Conservation (phyloP, 2,329 filamentous ascomycete species). For the Myriosclerotinia curreyana region DNA sequence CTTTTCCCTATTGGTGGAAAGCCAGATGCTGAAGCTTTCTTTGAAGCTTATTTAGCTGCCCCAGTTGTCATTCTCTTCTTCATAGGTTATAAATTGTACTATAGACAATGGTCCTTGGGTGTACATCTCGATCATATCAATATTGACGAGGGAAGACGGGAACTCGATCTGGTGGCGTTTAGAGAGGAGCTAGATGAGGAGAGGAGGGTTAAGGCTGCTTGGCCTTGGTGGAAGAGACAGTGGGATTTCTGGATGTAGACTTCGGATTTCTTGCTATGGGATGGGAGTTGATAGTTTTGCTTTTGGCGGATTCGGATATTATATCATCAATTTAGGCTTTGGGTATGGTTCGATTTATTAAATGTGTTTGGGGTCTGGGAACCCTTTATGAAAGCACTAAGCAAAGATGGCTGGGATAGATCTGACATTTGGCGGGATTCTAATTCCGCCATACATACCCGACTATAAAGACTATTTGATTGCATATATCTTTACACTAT, state of each 20-base stretch:
- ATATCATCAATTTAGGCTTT: not conserved
- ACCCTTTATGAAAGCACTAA: not conserved
- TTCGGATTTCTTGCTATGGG: not conserved
- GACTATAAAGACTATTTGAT: not conserved
- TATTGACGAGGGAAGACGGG: slow-evolving; percentile 38
- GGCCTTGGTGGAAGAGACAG: slow-evolving; percentile 36
- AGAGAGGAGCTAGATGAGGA: slow-evolving; percentile 36
- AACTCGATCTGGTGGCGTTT: slow-evolving; percentile 37
- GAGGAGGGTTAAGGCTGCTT: slow-evolving; percentile 33
- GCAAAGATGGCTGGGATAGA: not conserved
- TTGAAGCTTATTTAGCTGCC: slow-evolving; percentile 52
- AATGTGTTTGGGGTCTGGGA: not conserved
- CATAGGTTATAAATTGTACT: slow-evolving; percentile 62
- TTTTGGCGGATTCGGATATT: not conserved
- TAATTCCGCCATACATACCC: not conserved
- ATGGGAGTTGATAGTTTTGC: slow-evolving; percentile 6
- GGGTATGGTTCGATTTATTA: not conserved
- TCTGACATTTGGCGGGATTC: not conserved
- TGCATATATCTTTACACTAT: not conserved
- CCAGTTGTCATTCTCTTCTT: slow-evolving; percentile 58
- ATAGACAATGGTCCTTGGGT: slow-evolving; percentile 34
- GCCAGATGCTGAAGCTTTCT: slow-evolving; percentile 42
- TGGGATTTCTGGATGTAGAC: slow-evolving; percentile 30
- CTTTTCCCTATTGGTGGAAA: slow-evolving; percentile 49
- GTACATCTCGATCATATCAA: slow-evolving; percentile 34